Conservation (phyloP, 2,329 filamentous ascomycete genomes). For the Aspergillus bombycis region DNA sequence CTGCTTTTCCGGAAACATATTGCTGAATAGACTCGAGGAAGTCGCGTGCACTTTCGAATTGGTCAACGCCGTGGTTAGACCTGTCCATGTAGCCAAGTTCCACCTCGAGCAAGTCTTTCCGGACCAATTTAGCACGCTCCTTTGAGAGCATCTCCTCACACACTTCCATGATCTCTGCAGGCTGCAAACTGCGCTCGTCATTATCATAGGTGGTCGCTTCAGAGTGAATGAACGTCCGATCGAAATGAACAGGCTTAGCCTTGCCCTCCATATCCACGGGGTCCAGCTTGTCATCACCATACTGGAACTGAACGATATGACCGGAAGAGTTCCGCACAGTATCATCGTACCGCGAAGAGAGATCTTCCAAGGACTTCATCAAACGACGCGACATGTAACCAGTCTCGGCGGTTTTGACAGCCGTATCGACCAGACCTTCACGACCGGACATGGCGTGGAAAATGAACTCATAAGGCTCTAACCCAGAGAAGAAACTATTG, state of each 20-base stretch:
- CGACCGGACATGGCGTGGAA: conserved; percentile 98
- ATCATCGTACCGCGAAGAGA: conserved; percentile 90
- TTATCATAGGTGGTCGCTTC: conserved; percentile 79
- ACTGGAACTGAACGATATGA: conserved; percentile 93
- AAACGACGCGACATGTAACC: conserved; percentile 98
- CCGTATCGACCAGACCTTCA: conserved; percentile 98
- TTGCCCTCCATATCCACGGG: conserved; percentile 97
- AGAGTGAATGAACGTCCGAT: conserved; percentile 83
- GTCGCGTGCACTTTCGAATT: conserved; percentile 78
- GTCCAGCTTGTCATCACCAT: conserved; percentile 92
- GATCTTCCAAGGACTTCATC: conserved; percentile 97
- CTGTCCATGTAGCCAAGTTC: conserved; percentile 70
- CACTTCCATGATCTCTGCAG: conserved; percentile 70
- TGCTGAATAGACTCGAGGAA: conserved; percentile 79
- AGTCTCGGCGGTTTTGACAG: conserved; percentile 97
- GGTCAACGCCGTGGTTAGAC: conserved; percentile 69
- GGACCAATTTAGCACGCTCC: conserved; percentile 67
- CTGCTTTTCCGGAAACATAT: conserved; percentile 67
- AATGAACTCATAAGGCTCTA: conserved; percentile 89
- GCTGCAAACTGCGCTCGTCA: conserved; percentile 70
- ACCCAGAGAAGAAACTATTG: conserved; percentile 94
- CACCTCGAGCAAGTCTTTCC: conserved; percentile 64
- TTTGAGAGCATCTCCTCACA: conserved; percentile 69
- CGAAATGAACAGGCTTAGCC: conserved; percentile 88
- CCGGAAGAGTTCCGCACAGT: conserved; percentile 90